A percentile compares a stretch with the other conserved stretches of the same genome.
Conservation (phyloP, 169 alveolate genomes). For the Babesia ovata region DNA sequence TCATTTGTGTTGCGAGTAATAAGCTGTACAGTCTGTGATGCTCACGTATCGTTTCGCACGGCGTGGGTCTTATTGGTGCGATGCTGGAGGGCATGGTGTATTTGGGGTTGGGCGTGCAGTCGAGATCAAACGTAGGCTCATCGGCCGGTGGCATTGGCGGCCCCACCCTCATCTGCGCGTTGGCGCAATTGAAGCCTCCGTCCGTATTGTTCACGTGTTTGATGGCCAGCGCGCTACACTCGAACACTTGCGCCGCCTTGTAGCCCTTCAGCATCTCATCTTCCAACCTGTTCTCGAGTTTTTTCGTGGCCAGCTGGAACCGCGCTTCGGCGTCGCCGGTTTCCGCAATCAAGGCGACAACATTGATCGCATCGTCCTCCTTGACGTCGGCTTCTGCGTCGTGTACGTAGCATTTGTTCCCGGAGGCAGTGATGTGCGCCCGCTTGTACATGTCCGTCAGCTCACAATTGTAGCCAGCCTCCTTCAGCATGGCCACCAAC, state of each 20-base stretch:
- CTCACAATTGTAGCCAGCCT: slow-evolving; percentile 30
- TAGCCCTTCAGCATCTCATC: background rate
- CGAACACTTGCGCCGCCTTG: slow-evolving; percentile 54
- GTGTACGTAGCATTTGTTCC: slow-evolving; percentile 7
- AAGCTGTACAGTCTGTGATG: slow-evolving; percentile 24
- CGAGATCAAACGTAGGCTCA: slow-evolving; percentile 11
- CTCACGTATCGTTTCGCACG: slow-evolving; percentile 36
- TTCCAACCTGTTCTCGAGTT: background rate
- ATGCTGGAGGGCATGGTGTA: background rate
- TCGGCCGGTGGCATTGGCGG: slow-evolving; percentile 9
- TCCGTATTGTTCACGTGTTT: background rate
- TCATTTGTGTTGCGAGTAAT: slow-evolving; percentile 60
- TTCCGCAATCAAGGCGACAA: slow-evolving; percentile 6
- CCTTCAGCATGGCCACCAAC: slow-evolving; percentile 20
- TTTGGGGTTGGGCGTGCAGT: slow-evolving; percentile 4
- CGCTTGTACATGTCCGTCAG: slow-evolving; percentile 35
- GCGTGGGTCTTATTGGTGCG: background rate
- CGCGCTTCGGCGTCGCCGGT: slow-evolving; percentile 4
- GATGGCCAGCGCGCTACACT: slow-evolving; percentile 3
- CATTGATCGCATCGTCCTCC: slow-evolving; percentile 27
- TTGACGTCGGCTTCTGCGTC: slow-evolving; percentile 13
- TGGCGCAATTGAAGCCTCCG: slow-evolving; percentile 4
- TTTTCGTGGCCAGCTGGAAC: slow-evolving; percentile 21
- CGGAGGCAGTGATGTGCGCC: slow-evolving; percentile 32
- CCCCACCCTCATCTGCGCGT: slow-evolving; percentile 10